phyloP scores from a whole-genome alignment of 768 basidiomycete genomes.

The Phaffia australis region DNA sequence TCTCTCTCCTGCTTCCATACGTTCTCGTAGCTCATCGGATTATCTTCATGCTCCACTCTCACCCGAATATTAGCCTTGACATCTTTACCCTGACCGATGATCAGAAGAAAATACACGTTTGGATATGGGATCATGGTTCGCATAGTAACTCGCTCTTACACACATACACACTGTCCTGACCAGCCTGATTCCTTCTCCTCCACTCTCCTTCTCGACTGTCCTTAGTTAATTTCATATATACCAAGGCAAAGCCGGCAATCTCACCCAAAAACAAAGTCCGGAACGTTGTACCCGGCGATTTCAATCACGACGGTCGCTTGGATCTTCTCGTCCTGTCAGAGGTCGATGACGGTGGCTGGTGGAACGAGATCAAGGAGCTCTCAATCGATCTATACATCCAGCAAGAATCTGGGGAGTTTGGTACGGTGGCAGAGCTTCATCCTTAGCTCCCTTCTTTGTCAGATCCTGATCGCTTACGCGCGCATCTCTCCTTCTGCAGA shows the following conservation, averaged over 20 bases:
- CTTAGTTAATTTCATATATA: slow-evolving; percentile 31
- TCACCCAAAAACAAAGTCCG: slow-evolving; percentile 43
- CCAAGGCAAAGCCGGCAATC: slow-evolving; percentile 29
- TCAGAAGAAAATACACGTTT: slow-evolving; percentile 62
- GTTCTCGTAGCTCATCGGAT: background rate
- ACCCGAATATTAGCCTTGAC: slow-evolving; percentile 53
- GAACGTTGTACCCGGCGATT: slow-evolving; percentile 88
- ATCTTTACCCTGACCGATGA: slow-evolving; percentile 63
- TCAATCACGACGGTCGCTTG: slow-evolving; percentile 78
- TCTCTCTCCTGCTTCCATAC: background rate
- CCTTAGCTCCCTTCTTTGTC: background rate
- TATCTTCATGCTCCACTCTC: background rate
- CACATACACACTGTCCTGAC: slow-evolving; percentile 7
- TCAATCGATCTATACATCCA: slow-evolving; percentile 65
- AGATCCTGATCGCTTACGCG: background rate
- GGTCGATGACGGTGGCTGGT: slow-evolving; percentile 42
- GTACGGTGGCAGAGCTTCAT: slow-evolving; percentile 19
- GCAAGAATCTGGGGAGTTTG: slow-evolving; percentile 33
- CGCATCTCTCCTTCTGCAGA: background rate
- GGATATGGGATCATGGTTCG: slow-evolving; percentile 73
- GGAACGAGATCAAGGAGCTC: slow-evolving; percentile 40
- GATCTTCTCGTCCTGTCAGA: slow-evolving; percentile 82
- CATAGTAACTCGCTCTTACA: background rate
- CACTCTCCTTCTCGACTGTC: slow-evolving; percentile 47
- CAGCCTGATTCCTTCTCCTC: slow-evolving; percentile 47